Conservation (phyloP, 2,329 filamentous ascomycete genomes). For the Cercospora zeina region DNA sequence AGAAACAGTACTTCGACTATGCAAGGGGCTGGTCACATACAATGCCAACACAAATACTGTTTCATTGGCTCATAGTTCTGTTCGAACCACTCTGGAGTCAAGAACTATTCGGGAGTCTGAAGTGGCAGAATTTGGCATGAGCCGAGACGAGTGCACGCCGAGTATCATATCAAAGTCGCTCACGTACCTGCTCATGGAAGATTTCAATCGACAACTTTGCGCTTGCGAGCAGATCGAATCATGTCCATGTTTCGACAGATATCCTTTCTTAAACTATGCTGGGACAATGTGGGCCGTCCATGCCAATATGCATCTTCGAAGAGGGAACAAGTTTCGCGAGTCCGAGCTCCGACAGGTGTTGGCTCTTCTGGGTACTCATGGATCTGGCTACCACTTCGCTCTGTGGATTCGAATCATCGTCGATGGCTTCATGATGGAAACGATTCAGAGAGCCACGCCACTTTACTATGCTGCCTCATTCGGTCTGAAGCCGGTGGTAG, state of each 20-base stretch:
- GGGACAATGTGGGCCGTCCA: not conserved
- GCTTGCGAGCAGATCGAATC: not conserved
- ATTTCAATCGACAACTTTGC: not conserved
- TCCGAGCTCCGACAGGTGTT: not conserved
- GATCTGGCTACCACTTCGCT: not conserved
- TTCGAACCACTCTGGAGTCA: not conserved
- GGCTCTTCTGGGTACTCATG: not conserved
- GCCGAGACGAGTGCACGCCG: not conserved
- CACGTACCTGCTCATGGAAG: not conserved
- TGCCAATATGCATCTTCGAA: not conserved
- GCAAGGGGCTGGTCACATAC: not conserved
- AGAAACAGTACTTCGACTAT: not conserved
- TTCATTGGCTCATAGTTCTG: not conserved
- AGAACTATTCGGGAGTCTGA: not conserved
- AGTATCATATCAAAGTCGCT: not conserved
- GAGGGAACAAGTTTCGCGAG: not conserved
- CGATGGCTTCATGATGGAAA: not conserved
- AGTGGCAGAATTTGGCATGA: not conserved
- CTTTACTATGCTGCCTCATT: not conserved
- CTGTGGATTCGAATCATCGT: not conserved
- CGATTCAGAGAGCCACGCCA: not conserved
- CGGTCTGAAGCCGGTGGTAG: not conserved
- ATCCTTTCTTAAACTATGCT: not conserved
- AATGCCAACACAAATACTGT: not conserved
- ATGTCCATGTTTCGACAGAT: not conserved